A percentile compares a stretch with the other conserved stretches of the same genome.
Evolutionary conservation across 345 rosid genomes (phyloP).

Genomic region (Brassica rapa): DNA sequence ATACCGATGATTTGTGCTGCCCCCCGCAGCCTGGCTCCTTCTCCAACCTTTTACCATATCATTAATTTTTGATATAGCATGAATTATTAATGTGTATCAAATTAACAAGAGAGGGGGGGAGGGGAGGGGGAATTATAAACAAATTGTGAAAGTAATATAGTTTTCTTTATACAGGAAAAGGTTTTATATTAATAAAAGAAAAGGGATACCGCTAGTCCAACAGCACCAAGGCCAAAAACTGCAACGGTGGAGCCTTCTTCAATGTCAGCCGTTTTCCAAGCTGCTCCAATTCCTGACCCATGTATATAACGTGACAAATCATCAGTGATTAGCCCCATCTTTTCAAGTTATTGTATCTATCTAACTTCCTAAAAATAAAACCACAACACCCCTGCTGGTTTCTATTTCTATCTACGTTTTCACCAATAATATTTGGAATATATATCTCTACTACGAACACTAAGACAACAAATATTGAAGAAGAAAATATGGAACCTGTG

Average conservation of each 20-base stretch:
- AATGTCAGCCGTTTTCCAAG: constrained; percentile 62
- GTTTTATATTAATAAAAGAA: neutral
- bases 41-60: constrained; percentile 53
- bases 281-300: constrained; percentile 67
- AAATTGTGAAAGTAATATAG: neutral
- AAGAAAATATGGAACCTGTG: constrained; percentile 44
- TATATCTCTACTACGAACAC: neutral
- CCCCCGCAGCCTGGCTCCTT: constrained; percentile 63
- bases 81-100: neutral
- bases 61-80: neutral
- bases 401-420: neutral
- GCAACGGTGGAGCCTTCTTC: constrained; percentile 65
- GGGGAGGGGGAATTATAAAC: too few relatives aligned
- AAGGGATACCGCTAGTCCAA: constrained; percentile 65
- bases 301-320: neutral
- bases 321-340: neutral
- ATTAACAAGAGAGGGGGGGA: neutral
- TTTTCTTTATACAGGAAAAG: neutral
- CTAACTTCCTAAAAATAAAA: neutral
- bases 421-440: neutral
- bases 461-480: neutral
- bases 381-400: neutral
- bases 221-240: constrained; percentile 69
- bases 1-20: constrained; percentile 68
- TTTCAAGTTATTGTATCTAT: neutral